Base-by-base conservation (phyloP, 352 stramenopile species). In the Peronospora belbahrii region DNA sequence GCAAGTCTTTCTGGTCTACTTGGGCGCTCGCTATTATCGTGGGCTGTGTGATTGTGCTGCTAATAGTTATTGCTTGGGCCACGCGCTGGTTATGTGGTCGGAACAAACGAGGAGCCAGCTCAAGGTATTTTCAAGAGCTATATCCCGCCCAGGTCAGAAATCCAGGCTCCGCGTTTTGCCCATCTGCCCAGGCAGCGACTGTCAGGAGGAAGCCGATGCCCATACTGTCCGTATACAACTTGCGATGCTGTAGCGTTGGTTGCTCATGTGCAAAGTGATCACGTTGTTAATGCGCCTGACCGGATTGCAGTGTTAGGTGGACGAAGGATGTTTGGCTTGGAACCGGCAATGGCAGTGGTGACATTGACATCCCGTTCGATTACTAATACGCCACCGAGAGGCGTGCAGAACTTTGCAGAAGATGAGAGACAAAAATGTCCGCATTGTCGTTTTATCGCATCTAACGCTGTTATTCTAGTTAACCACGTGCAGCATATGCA, bases 401-500 rank as follows among this genome's bases (percentile, higher is more conserved):
- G 34, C 40, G 18, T 19, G 4, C 46, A 40, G 9, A 6, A 4
- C 7, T 15, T 18, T 17, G 13, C 48, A 52, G 47, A 59, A 1
- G 34, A 64, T 17, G 61, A 68, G 37, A 64, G 66, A 36, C 59
- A 86, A 38, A 40, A 59, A 52, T 91, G 79, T 60, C 79, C 79
- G 7, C 72, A 70, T 56, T 91, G 79, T 45, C 47, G 47, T 15
- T 91, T 84, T 44, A 30, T 64, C 17, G 67, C 74, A 0, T 27
- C 49, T 0, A 70, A 91, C 44, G 52, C 74, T 10, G 70, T 86
- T 14, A 73, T 85, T 23, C 56, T 91, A 23, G 76, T 91, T 4
- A 87, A 87, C 59, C 79, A 91, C 50, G 69, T 91, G 10, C 59
- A 91, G 56, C 60, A 77, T 44, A 47, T 90, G 10, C 79, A 90